Conservation (phyloP, 78 protist genomes). For the Ministeria vibrans region DNA sequence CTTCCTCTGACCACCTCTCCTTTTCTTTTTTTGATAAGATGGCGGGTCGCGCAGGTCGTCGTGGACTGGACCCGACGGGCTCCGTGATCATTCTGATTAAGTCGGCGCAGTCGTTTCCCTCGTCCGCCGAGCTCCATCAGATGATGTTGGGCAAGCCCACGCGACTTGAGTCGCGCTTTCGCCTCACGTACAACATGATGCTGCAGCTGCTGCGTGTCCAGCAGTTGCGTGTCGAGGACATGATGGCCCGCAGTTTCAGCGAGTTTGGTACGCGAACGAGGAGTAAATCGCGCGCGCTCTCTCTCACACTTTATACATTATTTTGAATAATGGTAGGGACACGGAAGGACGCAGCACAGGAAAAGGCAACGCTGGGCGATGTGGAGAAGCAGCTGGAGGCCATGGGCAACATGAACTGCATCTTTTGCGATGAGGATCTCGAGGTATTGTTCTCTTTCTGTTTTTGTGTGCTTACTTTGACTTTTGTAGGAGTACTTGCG, state of each 20-base stretch:
- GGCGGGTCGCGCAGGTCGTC: slow-evolving; percentile 96
- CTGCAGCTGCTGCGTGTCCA: slow-evolving; percentile 76
- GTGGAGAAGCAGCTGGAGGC: neutral
- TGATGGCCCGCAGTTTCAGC: slow-evolving; percentile 29
- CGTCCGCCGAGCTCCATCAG: slow-evolving; percentile 28
- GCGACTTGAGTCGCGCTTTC: slow-evolving; percentile 59
- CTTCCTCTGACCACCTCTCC: too few species aligned
- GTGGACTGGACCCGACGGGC: slow-evolving; percentile 88
- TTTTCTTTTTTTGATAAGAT: too few species aligned
- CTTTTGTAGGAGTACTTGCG: too few species aligned
- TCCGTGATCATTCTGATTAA: slow-evolving; percentile 63
- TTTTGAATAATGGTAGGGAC: too few species aligned
- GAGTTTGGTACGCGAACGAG: slow-evolving; percentile 15
- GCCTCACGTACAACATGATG: slow-evolving; percentile 87
- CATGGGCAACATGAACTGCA: neutral
- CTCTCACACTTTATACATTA: too few species aligned
- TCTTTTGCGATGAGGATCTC: neutral
- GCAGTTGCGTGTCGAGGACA: neutral
- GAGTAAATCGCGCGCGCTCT: too few species aligned
- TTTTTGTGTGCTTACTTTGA: slow-evolving; percentile 10
- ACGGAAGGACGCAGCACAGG: neutral
- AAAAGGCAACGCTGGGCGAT: slow-evolving; percentile 1
- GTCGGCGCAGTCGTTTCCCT: neutral
- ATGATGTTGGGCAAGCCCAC: slow-evolving; percentile 64
- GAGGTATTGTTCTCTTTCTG: neutral